Conservation (phyloP, 345 rosid species). For the Lepidium africanum region DNA sequence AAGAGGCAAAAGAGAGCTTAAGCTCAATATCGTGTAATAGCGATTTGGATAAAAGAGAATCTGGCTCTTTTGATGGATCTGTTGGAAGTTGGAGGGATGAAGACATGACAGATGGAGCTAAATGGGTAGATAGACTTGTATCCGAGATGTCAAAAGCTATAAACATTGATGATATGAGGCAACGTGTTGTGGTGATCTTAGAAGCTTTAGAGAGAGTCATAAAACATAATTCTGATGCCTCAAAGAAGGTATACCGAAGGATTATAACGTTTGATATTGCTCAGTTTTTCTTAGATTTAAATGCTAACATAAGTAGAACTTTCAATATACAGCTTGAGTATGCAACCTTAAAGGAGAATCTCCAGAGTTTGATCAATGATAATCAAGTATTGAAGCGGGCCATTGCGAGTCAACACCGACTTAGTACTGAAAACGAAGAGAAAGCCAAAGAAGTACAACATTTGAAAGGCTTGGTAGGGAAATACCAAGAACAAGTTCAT, state of each 20-base stretch:
- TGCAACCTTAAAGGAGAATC: constrained; percentile 31
- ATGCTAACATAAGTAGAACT: neutral
- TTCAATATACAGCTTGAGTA: constrained; percentile 31
- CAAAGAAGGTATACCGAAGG: constrained; percentile 29
- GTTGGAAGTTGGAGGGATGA: constrained; percentile 3
- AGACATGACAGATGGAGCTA: constrained; percentile 23
- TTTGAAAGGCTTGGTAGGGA: constrained; percentile 31
- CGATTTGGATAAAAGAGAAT: neutral
- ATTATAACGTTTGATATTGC: neutral
- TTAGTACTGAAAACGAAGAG: constrained; percentile 39
- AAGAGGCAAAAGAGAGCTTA: constrained; percentile 40
- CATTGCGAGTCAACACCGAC: constrained; percentile 40
- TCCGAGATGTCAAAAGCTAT: constrained; percentile 37
- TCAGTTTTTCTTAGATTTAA: neutral
- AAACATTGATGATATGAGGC: constrained; percentile 37
- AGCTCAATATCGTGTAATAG: constrained; percentile 11
- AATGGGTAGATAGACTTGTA: constrained; percentile 48
- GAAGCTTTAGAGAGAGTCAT: constrained; percentile 37
- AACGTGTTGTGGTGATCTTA: constrained; percentile 33
- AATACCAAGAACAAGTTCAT: constrained; percentile 45
- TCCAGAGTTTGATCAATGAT: constrained; percentile 37
- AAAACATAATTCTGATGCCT: constrained; percentile 22
- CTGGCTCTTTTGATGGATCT: constrained; percentile 6
- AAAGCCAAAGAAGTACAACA: constrained; percentile 36
- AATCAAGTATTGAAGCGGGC: constrained; percentile 47